Conservation (phyloP, 2,329 filamentous ascomycete genomes). For the Colletotrichum sp. region DNA sequence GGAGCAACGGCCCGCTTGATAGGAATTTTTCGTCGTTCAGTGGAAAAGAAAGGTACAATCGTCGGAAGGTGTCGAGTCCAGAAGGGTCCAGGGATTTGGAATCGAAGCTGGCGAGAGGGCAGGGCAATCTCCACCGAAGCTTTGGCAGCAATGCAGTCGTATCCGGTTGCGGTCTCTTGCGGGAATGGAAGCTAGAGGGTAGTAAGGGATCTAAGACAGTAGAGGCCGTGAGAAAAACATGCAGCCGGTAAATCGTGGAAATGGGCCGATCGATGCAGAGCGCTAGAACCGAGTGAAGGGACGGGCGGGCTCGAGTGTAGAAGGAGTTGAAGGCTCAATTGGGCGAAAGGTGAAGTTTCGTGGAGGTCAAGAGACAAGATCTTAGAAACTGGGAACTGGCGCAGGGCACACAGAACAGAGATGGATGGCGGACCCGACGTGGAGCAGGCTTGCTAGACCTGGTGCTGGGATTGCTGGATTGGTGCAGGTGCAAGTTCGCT, state of each 20-base stretch:
- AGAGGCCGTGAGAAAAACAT: neutral
- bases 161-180: constrained; percentile 17
- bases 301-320: neutral
- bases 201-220: constrained; percentile 13
- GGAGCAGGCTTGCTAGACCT: constrained; percentile 5
- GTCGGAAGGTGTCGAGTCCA: neutral
- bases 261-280: constrained; percentile 2
- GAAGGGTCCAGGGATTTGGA: constrained; percentile 5
- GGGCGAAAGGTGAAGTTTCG: constrained; percentile 1
- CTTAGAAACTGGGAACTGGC: constrained; percentile 16
- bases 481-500: neutral
- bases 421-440: constrained; percentile 6
- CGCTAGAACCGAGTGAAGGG: neutral
- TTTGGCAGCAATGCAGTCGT: constrained; percentile 14
- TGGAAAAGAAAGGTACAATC: neutral
- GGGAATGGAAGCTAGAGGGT: constrained; percentile 11
- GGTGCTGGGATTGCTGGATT: neutral
- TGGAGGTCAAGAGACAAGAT: constrained; percentile 10
- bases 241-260: constrained; percentile 4
- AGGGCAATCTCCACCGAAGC: constrained; percentile 16
- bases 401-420: constrained; percentile 12
- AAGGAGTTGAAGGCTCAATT: constrained; percentile 9
- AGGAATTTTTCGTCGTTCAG: neutral
- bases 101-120: neutral
- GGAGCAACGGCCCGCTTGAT: neutral